Conservation (phyloP, 2,329 filamentous ascomycete species). For the Neopestalotiopsis clavispora region DNA sequence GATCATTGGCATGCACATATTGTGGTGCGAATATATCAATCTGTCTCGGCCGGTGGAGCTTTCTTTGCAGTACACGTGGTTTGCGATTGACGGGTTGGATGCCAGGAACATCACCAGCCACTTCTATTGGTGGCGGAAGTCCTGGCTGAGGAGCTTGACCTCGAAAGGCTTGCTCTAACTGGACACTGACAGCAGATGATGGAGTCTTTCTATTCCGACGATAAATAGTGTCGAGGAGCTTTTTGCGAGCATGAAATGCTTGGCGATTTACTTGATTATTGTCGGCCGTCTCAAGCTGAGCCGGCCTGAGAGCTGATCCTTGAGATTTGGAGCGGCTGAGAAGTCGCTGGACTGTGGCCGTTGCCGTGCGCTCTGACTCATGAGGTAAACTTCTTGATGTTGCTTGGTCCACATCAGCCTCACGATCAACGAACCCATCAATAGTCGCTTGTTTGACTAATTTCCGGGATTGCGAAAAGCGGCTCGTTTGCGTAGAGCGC, state of each 20-base stretch:
- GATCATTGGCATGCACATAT: constrained; percentile 58
- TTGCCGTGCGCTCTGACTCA: neutral
- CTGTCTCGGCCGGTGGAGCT: constrained; percentile 46
- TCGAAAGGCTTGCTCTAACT: constrained; percentile 41
- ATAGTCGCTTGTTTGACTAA: constrained; percentile 35
- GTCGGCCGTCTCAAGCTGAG: constrained; percentile 59
- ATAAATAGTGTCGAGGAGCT: constrained; percentile 59
- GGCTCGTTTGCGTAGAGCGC: constrained; percentile 22
- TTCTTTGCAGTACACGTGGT: constrained; percentile 39
- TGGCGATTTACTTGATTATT: constrained; percentile 37
- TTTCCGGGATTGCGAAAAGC: constrained; percentile 32
- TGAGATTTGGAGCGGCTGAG: constrained; percentile 21
- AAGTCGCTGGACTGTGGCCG: constrained; percentile 16
- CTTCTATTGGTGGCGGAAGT: constrained; percentile 3
- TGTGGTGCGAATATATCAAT: constrained; percentile 58
- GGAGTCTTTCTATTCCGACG: constrained; percentile 41
- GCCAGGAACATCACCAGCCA: constrained; percentile 13
- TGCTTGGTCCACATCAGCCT: constrained; percentile 18
- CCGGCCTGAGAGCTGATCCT: constrained; percentile 45
- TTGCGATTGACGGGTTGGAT: constrained; percentile 16
- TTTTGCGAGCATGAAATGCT: constrained; percentile 57
- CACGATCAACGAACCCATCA: constrained; percentile 35
- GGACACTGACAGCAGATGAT: constrained; percentile 32
- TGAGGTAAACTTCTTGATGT: neutral
- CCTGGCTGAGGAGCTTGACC: constrained; percentile 25